Evolutionary conservation across 176 grass and related monocot species (phyloP).

Genomic region (Eragrostis curvula): DNA sequence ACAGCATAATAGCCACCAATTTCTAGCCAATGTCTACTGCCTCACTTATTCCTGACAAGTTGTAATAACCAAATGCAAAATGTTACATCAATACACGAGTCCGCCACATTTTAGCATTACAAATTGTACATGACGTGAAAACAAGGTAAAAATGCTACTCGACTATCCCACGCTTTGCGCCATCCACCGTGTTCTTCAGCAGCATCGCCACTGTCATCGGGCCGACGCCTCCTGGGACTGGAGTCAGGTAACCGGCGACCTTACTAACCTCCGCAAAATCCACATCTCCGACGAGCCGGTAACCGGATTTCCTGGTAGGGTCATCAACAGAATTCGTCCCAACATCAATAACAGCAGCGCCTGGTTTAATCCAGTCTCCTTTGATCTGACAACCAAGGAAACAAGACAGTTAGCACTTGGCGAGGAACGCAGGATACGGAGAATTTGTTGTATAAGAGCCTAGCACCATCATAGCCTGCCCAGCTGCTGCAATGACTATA

Average conservation of each 20-base stretch:
- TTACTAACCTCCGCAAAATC: slow-evolving; percentile 81
- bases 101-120: neutral
- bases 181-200: slow-evolving; percentile 89
- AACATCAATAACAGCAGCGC: slow-evolving; percentile 83
- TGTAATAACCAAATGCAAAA: neutral
- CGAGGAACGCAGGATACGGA: neutral
- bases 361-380: slow-evolving; percentile 95
- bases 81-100: slow-evolving; percentile 12
- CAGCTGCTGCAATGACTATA: slow-evolving; percentile 89
- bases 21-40: neutral
- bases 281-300: slow-evolving; percentile 81
- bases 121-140: neutral
- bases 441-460: neutral
- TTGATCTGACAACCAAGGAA: slow-evolving; percentile 71
- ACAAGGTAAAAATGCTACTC: slow-evolving; percentile 29
- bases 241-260: slow-evolving; percentile 83
- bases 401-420: neutral
- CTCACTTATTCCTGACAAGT: slow-evolving; percentile 18
- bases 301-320: slow-evolving; percentile 75
- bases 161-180: slow-evolving; percentile 54
- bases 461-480: slow-evolving; percentile 89
- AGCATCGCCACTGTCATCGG: slow-evolving; percentile 95
- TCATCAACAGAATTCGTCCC: slow-evolving; percentile 85
- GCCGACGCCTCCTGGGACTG: slow-evolving; percentile 88
- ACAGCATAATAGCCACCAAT: neutral